Conservation (phyloP, 2,329 filamentous ascomycete species). For the Monosporascus sp. region DNA sequence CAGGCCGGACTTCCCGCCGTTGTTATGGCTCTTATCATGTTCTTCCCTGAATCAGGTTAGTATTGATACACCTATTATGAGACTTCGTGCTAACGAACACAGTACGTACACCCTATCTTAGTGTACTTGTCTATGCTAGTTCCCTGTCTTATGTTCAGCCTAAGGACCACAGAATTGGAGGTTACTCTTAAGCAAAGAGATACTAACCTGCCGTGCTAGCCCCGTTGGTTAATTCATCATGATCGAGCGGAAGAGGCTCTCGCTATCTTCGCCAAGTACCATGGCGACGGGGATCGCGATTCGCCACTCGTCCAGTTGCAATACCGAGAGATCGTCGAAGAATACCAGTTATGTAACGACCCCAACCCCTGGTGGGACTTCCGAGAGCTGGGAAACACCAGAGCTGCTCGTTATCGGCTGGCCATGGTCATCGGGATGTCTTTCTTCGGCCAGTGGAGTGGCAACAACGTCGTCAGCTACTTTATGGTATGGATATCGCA, state of each 20-base stretch:
- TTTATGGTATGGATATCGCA: constrained; percentile 24
- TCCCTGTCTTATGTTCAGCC: background rate
- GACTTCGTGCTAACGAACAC: background rate
- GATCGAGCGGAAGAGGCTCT: constrained; percentile 51
- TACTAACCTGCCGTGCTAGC: constrained; percentile 4
- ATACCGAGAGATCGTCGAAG: constrained; percentile 50
- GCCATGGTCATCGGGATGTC: constrained; percentile 46
- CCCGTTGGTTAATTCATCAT: constrained; percentile 32
- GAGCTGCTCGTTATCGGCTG: constrained; percentile 41
- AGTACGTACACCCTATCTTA: background rate
- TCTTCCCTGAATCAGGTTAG: constrained; percentile 28
- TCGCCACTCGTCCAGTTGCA: constrained; percentile 50
- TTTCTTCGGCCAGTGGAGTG: constrained; percentile 46
- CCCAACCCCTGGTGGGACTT: constrained; percentile 59
- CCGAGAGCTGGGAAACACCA: constrained; percentile 45
- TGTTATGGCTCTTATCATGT: constrained; percentile 36
- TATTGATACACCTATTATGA: background rate
- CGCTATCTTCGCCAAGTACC: constrained; percentile 52
- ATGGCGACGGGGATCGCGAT: constrained; percentile 50
- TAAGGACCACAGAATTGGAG: background rate
- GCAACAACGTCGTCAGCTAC: constrained; percentile 39
- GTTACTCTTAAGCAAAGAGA: too few species aligned
- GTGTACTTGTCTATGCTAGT: too few species aligned
- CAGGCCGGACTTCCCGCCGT: constrained; percentile 41
- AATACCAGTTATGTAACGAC: constrained; percentile 38